phyloP scores from a whole-genome alignment of 192 early-diverging fungal species.

The Rhizophlyctis rosea region DNA sequence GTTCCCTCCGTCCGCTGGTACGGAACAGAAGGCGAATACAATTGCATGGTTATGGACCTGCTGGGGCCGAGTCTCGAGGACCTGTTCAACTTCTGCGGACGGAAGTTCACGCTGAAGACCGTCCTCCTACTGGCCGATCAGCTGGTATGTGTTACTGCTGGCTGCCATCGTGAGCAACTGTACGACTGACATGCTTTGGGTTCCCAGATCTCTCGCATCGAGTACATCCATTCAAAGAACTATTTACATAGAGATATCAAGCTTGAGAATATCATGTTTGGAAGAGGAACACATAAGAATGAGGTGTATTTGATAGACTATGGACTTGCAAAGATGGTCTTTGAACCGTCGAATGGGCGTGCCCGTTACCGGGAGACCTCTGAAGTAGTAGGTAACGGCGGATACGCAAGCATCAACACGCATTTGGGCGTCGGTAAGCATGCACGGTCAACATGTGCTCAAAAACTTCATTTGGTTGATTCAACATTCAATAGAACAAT shows the following conservation, averaged over 20 bases:
- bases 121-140: constrained; percentile 63
- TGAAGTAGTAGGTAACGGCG: constrained; percentile 60
- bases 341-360: constrained; percentile 62
- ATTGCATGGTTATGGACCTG: constrained; percentile 65
- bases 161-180: background rate
- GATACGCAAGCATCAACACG: constrained; percentile 60
- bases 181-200: background rate
- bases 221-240: constrained; percentile 67
- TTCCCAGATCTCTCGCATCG: constrained; percentile 57
- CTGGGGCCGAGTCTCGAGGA: constrained; percentile 62
- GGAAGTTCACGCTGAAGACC: constrained; percentile 63
- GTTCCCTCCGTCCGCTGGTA: constrained; percentile 66
- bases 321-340: constrained; percentile 63
- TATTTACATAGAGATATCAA: constrained; percentile 67
- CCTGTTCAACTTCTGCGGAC: constrained; percentile 64
- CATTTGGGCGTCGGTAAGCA: constrained; percentile 46
- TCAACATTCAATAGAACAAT: constrained; percentile 46
- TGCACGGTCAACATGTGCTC: constrained; percentile 1
- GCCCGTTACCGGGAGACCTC: constrained; percentile 67
- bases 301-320: constrained; percentile 67
- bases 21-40: constrained; percentile 54
- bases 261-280: constrained; percentile 64
- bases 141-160: constrained; percentile 34
- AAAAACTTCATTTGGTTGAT: background rate
- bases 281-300: constrained; percentile 56